These are phyloP conservation scores for Fusarium sp. DNA, from an alignment of 2,329 filamentous ascomycete species.

Conservation along the genomic window DNA sequence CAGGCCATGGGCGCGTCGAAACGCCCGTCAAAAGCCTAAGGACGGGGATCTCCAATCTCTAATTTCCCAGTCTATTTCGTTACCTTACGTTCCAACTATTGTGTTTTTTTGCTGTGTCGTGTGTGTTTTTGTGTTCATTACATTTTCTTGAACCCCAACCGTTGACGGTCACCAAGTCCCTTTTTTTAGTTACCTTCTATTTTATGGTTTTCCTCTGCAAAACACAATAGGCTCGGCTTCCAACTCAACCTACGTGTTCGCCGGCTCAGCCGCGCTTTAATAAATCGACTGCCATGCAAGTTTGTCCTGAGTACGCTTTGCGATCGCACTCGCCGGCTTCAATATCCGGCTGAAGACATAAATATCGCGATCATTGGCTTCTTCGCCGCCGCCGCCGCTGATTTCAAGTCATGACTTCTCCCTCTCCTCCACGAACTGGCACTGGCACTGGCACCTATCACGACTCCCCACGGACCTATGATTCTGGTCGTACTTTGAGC, in stretches of 20 bases:
- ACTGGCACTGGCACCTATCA: conserved; percentile 28
- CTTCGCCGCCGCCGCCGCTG: conserved; percentile 6
- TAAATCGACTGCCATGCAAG: conserved; percentile 42
- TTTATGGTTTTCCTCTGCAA: not conserved
- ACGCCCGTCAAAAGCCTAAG: conserved; percentile 18
- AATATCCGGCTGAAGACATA: conserved; percentile 35
- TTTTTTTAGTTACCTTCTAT: not conserved
- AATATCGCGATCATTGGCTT: conserved; percentile 16
- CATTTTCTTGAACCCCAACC: not conserved
- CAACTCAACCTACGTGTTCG: conserved; percentile 24
- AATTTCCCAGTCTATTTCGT: conserved; percentile 14
- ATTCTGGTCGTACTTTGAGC: conserved; percentile 38
- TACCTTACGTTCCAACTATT: not conserved
- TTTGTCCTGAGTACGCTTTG: conserved; percentile 35
- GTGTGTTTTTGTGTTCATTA: conserved; percentile 5
- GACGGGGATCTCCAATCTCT: conserved; percentile 18
- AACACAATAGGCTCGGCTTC: not conserved
- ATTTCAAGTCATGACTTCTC: conserved; percentile 43
- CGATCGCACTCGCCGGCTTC: conserved; percentile 41
- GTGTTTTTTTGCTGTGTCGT: conserved; percentile 4
- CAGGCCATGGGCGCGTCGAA: conserved; percentile 21
- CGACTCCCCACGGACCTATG: conserved; percentile 39
- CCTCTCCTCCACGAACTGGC: conserved; percentile 44
- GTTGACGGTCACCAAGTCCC: not conserved
- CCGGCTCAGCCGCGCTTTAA: conserved; percentile 35